A percentile compares a stretch with the other conserved stretches of the same genome.
phyloP scores from a whole-genome alignment of 352 stramenopile species.

The Pythium brachiatum region DNA sequence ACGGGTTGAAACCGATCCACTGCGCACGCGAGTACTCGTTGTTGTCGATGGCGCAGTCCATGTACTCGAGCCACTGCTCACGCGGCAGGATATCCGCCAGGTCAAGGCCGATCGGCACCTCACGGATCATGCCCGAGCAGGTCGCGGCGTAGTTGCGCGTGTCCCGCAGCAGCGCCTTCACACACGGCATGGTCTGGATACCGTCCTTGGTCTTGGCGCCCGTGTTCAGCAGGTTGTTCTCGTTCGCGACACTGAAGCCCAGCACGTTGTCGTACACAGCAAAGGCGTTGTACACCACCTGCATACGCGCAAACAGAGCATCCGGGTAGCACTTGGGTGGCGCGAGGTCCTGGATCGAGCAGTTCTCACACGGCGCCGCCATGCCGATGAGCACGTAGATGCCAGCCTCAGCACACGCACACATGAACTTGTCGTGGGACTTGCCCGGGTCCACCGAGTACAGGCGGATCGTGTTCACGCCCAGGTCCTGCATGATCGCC shows the following conservation, averaged over 20 bases:
- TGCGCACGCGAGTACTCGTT: conserved; percentile 46
- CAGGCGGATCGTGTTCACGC: conserved; percentile 67
- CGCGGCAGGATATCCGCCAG: conserved; percentile 46
- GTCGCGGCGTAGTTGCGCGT: conserved; percentile 38
- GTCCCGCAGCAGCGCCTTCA: conserved; percentile 51
- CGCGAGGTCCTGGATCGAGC: conserved; percentile 31
- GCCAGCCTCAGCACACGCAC: conserved; percentile 41
- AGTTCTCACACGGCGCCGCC: conserved; percentile 39
- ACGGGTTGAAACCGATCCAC: conserved; percentile 57
- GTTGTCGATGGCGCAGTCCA: conserved; percentile 39
- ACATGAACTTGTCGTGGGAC: conserved; percentile 81
- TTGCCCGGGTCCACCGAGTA: conserved; percentile 63
- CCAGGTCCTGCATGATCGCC: conserved; percentile 49
- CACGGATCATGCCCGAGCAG: conserved; percentile 31
- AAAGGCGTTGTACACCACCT: conserved; percentile 57
- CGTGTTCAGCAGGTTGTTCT: conserved; percentile 46
- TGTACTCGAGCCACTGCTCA: conserved; percentile 40
- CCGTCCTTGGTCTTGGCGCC: conserved; percentile 19
- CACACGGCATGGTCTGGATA: conserved; percentile 39
- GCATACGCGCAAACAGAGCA: conserved; percentile 34
- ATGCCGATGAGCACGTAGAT: conserved; percentile 59
- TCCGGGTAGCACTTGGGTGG: conserved; percentile 49
- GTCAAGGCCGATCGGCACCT: conserved; percentile 48
- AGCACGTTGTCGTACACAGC: conserved; percentile 61
- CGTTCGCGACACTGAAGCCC: conserved; percentile 49